Percentiles rank a stretch among this genome's conserved stretches.
These are phyloP conservation scores for Daedalea quercina DNA, from an alignment of 768 basidiomycete genomes.

Conservation along the genomic window DNA sequence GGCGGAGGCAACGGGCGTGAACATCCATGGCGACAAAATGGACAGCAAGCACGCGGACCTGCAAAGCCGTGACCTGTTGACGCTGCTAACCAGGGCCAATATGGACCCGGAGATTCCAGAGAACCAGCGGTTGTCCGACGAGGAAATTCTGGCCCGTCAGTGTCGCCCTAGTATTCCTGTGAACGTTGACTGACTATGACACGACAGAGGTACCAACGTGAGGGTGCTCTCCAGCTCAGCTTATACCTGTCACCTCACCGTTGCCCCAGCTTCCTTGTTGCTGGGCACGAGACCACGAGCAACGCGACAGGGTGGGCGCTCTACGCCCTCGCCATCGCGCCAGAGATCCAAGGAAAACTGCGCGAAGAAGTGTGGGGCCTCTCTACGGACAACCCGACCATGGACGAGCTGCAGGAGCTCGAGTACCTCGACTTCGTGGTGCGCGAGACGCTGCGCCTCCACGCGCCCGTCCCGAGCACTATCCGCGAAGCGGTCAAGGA, in stretches of 20 bases:
- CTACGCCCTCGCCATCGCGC: conserved; percentile 31
- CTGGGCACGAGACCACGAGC: conserved; percentile 38
- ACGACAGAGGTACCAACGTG: conserved; percentile 19
- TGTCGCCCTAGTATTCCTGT: not conserved
- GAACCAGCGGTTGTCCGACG: conserved; percentile 49
- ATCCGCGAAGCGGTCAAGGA: conserved; percentile 39
- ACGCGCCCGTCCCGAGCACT: conserved; percentile 42
- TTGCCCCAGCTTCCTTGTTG: conserved; percentile 21
- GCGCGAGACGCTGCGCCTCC: conserved; percentile 51
- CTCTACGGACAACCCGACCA: conserved; percentile 41
- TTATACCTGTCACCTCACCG: not conserved
- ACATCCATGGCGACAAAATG: conserved; percentile 20
- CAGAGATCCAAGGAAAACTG: conserved; percentile 29
- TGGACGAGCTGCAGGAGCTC: conserved; percentile 62
- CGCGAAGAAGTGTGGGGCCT: conserved; percentile 35
- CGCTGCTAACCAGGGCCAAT: conserved; percentile 57
- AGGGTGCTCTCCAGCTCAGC: not conserved
- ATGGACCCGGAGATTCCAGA: conserved; percentile 53
- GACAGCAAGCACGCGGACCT: conserved; percentile 28
- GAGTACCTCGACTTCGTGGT: conserved; percentile 66
- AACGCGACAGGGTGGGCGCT: conserved; percentile 30
- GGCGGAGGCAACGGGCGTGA: conserved; percentile 24
- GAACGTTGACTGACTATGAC: not conserved
- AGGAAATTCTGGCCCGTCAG: conserved; percentile 54
- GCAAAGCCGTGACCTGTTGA: conserved; percentile 47